Conservation (phyloP, 495 filamentous ascomycete genomes). For the Lepidopterella palustris region DNA sequence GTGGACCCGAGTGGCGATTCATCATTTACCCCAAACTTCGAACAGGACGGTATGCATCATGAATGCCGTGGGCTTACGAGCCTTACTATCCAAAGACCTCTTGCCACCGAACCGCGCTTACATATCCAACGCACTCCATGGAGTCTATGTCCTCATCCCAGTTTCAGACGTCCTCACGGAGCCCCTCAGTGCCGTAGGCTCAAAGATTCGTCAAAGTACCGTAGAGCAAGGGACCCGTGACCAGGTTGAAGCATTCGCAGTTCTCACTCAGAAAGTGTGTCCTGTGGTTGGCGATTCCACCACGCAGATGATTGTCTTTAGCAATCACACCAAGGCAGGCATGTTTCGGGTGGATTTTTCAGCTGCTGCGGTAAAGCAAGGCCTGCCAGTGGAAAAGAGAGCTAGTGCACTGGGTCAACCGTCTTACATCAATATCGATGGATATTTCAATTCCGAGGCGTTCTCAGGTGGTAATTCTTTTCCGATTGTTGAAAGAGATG, state of each 20-base stretch:
- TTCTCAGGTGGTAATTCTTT: neutral
- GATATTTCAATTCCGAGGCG: neutral
- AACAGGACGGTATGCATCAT: slow-evolving; percentile 1
- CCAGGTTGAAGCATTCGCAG: neutral
- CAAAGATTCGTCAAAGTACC: slow-evolving; percentile 6
- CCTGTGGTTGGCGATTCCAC: neutral
- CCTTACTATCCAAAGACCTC: slow-evolving; percentile 3
- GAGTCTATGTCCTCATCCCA: slow-evolving; percentile 1
- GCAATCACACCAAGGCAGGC: slow-evolving; percentile 5
- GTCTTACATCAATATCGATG: neutral
- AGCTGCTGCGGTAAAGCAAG: neutral
- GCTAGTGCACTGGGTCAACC: slow-evolving; percentile 3
- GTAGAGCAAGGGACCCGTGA: neutral
- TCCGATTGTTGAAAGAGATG: slow-evolving; percentile 9
- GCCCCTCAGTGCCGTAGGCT: slow-evolving; percentile 3
- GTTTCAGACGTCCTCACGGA: neutral
- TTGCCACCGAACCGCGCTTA: neutral
- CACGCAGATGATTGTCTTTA: neutral
- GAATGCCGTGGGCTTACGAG: slow-evolving; percentile 10
- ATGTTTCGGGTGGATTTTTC: slow-evolving; percentile 8
- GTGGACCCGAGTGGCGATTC: slow-evolving; percentile 26
- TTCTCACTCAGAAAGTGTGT: neutral
- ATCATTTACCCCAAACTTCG: slow-evolving; percentile 2
- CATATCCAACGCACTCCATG: slow-evolving; percentile 8
- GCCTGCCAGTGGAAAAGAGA: neutral